Conservation (phyloP, 805 yeast genomes). For the Candida awuae region DNA sequence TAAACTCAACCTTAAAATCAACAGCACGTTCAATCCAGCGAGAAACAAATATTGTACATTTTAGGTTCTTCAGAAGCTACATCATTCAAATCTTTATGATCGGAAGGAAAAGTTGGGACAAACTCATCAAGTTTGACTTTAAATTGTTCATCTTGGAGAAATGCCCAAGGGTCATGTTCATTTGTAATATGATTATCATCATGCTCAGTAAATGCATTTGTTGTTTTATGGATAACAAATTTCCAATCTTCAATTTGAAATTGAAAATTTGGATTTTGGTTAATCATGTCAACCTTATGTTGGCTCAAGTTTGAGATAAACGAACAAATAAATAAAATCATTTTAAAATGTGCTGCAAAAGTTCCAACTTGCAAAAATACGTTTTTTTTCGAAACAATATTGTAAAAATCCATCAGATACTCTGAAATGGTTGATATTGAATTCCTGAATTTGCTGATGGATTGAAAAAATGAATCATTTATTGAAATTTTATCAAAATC, state of each 20-base stretch:
- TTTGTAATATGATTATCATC: no score
- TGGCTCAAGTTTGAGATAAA: slow-evolving; percentile 14
- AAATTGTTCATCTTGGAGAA: neutral
- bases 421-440: slow-evolving; percentile 13
- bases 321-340: slow-evolving; percentile 15
- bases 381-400: slow-evolving; percentile 4
- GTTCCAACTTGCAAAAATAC: slow-evolving; percentile 12
- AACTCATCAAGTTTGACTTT: no score
- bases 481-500: neutral
- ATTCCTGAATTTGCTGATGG: slow-evolving; percentile 3
- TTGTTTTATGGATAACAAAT: slow-evolving; percentile 5
- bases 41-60: no score
- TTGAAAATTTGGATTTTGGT: neutral
- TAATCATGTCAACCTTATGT: slow-evolving; percentile 2
- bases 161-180: no score
- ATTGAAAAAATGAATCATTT: neutral
- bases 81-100: no score
- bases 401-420: slow-evolving; percentile 14
- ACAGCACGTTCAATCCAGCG: no score
- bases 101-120: no score
- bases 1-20: no score
- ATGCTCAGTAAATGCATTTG: no score
- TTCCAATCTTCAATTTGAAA: slow-evolving; percentile 6
- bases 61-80: no score
- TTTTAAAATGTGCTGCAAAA: slow-evolving; percentile 14